phyloP scores from a whole-genome alignment of 768 basidiomycete genomes.

The Megacollybia marginata region DNA sequence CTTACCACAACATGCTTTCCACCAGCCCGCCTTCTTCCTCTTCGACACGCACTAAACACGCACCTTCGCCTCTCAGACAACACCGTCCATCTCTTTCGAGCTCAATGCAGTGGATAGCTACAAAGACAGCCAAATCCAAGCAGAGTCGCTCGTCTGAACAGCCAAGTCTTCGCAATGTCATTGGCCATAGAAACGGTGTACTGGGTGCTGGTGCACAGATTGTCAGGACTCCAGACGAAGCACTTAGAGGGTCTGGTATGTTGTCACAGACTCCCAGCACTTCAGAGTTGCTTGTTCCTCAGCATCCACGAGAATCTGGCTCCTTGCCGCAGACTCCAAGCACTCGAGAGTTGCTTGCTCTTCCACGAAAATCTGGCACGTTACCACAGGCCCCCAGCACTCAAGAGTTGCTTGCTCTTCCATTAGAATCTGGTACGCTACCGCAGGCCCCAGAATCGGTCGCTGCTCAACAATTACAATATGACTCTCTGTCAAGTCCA shows the following conservation, averaged over 20 bases:
- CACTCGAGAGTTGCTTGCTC: slow-evolving; percentile 16
- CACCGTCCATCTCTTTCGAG: slow-evolving; percentile 33
- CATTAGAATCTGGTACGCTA: slow-evolving; percentile 23
- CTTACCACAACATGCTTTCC: slow-evolving; percentile 9
- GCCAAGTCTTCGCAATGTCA: slow-evolving; percentile 24
- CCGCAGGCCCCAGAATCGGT: slow-evolving; percentile 10
- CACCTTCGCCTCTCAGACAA: slow-evolving; percentile 16
- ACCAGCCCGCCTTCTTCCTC: slow-evolving; percentile 15
- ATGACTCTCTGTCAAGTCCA: slow-evolving; percentile 26
- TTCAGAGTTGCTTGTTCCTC: slow-evolving; percentile 19
- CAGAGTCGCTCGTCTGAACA: background rate
- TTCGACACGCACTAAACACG: slow-evolving; percentile 12
- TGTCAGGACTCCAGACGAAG: slow-evolving; percentile 77
- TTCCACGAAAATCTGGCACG: slow-evolving; percentile 25
- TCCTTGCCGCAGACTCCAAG: slow-evolving; percentile 6
- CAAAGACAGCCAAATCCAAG: slow-evolving; percentile 7
- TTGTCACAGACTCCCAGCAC: background rate
- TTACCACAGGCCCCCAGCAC: background rate
- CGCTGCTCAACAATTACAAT: slow-evolving; percentile 17
- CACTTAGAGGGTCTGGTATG: slow-evolving; percentile 45
- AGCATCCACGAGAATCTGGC: slow-evolving; percentile 22
- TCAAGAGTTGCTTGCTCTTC: slow-evolving; percentile 20
- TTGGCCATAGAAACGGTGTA: slow-evolving; percentile 31
- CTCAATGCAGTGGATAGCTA: slow-evolving; percentile 43
- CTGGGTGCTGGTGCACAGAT: slow-evolving; percentile 71